phyloP scores from a whole-genome alignment of 1,284 basidiomycete species.

The Rhodotorula sp. region DNA sequence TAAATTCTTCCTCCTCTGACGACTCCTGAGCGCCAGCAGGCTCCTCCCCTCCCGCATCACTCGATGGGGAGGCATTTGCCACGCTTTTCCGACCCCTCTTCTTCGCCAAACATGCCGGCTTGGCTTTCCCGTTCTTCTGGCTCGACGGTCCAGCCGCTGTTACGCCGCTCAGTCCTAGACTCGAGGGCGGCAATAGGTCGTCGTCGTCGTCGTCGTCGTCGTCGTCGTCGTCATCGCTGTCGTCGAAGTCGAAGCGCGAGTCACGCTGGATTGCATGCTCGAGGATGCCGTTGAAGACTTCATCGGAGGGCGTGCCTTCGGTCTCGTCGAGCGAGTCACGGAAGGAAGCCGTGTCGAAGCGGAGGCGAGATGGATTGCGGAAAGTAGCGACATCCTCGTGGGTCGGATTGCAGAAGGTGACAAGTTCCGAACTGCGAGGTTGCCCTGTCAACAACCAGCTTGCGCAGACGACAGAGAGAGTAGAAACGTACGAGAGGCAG shows the following conservation, averaged over 20 bases:
- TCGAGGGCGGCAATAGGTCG: neutral
- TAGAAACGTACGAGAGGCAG: slow-evolving; percentile 1
- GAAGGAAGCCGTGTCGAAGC: slow-evolving; percentile 22
- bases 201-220: slow-evolving; percentile 2
- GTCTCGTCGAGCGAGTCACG: neutral
- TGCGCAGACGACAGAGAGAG: too few species aligned
- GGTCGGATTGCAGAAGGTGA: slow-evolving; percentile 8
- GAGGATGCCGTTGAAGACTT: slow-evolving; percentile 3
- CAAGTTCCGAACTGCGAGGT: neutral
- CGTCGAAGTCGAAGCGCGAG: neutral
- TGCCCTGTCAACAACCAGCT: neutral
- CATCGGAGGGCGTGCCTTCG: neutral
- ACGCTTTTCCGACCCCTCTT: neutral
- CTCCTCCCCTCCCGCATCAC: neutral
- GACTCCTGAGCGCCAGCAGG: too few species aligned
- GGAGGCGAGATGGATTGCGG: slow-evolving; percentile 11
- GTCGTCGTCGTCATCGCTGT: neutral
- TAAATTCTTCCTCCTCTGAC: slow-evolving; percentile 15
- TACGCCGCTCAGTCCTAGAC: neutral
- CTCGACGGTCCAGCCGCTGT: too few species aligned
- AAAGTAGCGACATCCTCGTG: slow-evolving; percentile 22
- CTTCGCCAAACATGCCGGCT: too few species aligned
- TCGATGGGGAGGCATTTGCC: neutral
- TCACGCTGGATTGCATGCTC: slow-evolving; percentile 5
- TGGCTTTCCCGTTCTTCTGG: too few species aligned